Base-by-base conservation (phyloP, 129 eudicot genomes). In the Kitagawia praeruptora region DNA sequence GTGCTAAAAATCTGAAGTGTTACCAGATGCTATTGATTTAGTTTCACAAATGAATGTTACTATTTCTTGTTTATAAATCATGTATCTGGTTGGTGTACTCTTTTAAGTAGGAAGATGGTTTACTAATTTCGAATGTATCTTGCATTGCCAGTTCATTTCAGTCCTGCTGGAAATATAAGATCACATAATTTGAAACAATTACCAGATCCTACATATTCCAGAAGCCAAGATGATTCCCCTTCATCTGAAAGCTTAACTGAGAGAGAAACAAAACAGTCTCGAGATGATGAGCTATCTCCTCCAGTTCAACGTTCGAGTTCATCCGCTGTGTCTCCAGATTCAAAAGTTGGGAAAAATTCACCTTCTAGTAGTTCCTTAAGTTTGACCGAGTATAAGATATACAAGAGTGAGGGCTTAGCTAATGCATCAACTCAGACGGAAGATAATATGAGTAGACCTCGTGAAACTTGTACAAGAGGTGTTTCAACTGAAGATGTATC, bases 391-490 rank as follows among this genome's bases (percentile, higher is more conserved):
- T 94, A 89, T 86, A 95, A 87, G 80, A 84, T 90, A 80, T 84
- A 93, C 89, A 89, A 86, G 73, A 82, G 76, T 72, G 94, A 92
- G 53, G 91, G 92, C 77, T 86, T 93, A 28, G 91, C 97, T 38
- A 93, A 95, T 84, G 98, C 98, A 9, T 86, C 98, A 42, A 92
- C 96, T 77, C 98, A 95, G 75, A 95, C 97, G 7, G 94, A 95
- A 54, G 96, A 90, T 56, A 86, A 77, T 54, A 37, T 56, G 9
- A 87, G 37, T 23, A 78, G 82, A 75, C 78, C 80, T 80, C 80
- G 77, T 79, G 86, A 87, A 79, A 90, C 94, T 37, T 89, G 92
- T 85, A 88, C 92, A 61, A 88, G 90, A 19, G 98, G 98, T 31
- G 96, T 95, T 77, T 90, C 98, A 64, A 95, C 97, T 34, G 97